Percentiles rank a stretch among this genome's conserved stretches.
Conservation (phyloP, 768 basidiomycete species). For the Podaxis carcinomalis region DNA sequence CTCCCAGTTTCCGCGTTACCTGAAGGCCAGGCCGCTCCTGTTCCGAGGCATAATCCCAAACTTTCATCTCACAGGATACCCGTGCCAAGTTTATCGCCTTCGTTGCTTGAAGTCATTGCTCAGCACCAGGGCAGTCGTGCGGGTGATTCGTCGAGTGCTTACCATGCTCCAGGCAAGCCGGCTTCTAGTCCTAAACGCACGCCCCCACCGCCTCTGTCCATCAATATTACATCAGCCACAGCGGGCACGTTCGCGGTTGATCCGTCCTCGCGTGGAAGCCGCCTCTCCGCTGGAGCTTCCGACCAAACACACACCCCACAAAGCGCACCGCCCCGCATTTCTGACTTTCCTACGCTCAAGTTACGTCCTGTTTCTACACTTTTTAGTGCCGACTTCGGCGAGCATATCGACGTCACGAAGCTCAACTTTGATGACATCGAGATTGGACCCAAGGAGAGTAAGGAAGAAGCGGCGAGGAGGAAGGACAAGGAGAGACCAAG, state of each 20-base stretch:
- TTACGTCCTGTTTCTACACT: conserved; percentile 73
- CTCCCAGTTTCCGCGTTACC: conserved; percentile 11
- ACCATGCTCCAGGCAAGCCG: conserved; percentile 5
- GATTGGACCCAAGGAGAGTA: conserved; percentile 15
- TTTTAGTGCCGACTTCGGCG: conserved; percentile 68
- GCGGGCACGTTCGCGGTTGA: conserved; percentile 20
- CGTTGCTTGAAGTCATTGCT: conserved; percentile 23
- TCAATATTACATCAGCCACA: conserved; percentile 28
- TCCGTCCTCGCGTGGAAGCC: conserved; percentile 21
- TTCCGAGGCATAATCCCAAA: conserved; percentile 20
- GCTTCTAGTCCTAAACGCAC: conserved; percentile 28
- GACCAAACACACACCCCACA: conserved; percentile 35
- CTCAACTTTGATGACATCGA: background rate
- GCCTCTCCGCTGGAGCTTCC: conserved; percentile 11
- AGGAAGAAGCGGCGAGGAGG: background rate
- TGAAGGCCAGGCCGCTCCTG: conserved; percentile 17
- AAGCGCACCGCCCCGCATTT: conserved; percentile 62
- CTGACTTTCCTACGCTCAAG: conserved; percentile 62
- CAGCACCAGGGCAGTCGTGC: conserved; percentile 5
- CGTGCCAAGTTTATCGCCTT: conserved; percentile 36
- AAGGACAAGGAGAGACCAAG: conserved; percentile 47
- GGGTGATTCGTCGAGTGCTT: conserved; percentile 4
- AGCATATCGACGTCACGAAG: conserved; percentile 31
- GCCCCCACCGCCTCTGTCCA: conserved; percentile 34
- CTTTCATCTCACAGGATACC: conserved; percentile 33